Conservation (phyloP, 306 rosid species). For the Cucumis cinereus region DNA sequence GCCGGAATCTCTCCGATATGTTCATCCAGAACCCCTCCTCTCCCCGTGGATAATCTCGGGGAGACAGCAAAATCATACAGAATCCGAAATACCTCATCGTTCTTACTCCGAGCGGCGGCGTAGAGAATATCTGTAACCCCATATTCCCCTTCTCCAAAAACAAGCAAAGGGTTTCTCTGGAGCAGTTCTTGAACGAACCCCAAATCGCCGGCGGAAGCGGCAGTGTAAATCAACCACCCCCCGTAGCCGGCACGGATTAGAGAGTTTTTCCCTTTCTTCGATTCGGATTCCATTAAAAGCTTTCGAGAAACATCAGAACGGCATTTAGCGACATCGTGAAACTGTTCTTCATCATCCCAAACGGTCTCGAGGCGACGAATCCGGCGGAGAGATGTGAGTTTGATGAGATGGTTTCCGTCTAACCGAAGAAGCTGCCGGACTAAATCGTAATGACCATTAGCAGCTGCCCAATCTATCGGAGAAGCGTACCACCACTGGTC, state of each 20-base stretch:
- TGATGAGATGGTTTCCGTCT: slow-evolving; percentile 83
- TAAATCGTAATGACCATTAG: slow-evolving; percentile 88
- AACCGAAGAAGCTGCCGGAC: slow-evolving; percentile 72
- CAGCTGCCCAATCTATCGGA: slow-evolving; percentile 95
- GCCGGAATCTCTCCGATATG: slow-evolving; percentile 54
- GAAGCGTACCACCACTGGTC: slow-evolving; percentile 99
- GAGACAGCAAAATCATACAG: slow-evolving; percentile 63
- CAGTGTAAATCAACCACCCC: slow-evolving; percentile 96
- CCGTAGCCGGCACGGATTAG: slow-evolving; percentile 78
- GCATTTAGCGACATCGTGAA: slow-evolving; percentile 62
- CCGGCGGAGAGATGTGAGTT: slow-evolving; percentile 83
- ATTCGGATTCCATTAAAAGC: slow-evolving; percentile 56
- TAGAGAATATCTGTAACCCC: slow-evolving; percentile 64
- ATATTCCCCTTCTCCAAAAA: slow-evolving; percentile 67
- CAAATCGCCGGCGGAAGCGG: slow-evolving; percentile 88
- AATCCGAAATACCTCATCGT: slow-evolving; percentile 37
- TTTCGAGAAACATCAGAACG: slow-evolving; percentile 55
- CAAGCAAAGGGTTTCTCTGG: slow-evolving; percentile 45
- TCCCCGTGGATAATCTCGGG: slow-evolving; percentile 45
- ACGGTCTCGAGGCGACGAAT: slow-evolving; percentile 84
- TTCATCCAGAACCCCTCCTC: slow-evolving; percentile 48
- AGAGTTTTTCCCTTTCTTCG: slow-evolving; percentile 50
- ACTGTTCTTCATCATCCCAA: slow-evolving; percentile 87
- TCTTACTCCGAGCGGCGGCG: slow-evolving; percentile 60
- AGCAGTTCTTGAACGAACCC: slow-evolving; percentile 46